Percentiles rank a stretch among this genome's conserved stretches.
Evolutionary conservation across 768 basidiomycete species (phyloP).

Genomic region (Amanita rimosa): DNA sequence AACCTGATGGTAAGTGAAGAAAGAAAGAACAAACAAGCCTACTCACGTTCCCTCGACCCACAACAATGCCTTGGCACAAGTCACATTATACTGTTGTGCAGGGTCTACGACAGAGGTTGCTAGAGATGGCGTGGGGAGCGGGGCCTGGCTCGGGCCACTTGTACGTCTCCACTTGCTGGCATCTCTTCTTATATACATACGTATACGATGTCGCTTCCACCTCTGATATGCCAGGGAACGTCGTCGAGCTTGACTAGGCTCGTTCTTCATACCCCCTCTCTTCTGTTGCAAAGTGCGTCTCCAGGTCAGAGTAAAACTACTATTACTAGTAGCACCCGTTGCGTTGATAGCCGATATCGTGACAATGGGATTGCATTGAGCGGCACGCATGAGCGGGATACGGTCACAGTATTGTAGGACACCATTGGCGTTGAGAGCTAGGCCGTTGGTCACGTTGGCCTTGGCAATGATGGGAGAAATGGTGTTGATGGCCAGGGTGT

Average conservation of each 20-base stretch:
- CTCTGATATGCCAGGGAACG: background rate
- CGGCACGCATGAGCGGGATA: conserved; percentile 20
- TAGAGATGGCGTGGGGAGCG: conserved; percentile 4
- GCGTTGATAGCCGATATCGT: background rate
- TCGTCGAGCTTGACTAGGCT: background rate
- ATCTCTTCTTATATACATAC: background rate
- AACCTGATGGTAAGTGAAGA: background rate
- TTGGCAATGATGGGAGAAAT: conserved; percentile 21
- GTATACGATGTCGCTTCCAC: background rate
- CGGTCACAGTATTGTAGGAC: conserved; percentile 26
- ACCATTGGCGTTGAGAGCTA: conserved; percentile 15
- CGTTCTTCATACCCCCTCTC: background rate
- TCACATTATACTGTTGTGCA: conserved; percentile 1
- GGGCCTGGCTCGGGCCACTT: background rate
- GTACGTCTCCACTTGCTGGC: background rate
- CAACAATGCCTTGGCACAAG: conserved; percentile 29
- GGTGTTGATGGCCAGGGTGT: conserved; percentile 19
- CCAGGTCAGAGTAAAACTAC: conserved; percentile 2
- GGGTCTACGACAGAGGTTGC: background rate
- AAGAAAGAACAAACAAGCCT: background rate
- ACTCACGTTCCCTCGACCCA: conserved; percentile 38
- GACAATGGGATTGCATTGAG: conserved; percentile 14
- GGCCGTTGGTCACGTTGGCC: conserved; percentile 14
- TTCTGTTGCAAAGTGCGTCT: background rate
- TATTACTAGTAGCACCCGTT: background rate